Percentiles rank a stretch among this genome's conserved stretches.
These are phyloP conservation scores for Verticillium nonalfalfae DNA, from an alignment of 2,329 filamentous ascomycete species.

Conservation along the genomic window DNA sequence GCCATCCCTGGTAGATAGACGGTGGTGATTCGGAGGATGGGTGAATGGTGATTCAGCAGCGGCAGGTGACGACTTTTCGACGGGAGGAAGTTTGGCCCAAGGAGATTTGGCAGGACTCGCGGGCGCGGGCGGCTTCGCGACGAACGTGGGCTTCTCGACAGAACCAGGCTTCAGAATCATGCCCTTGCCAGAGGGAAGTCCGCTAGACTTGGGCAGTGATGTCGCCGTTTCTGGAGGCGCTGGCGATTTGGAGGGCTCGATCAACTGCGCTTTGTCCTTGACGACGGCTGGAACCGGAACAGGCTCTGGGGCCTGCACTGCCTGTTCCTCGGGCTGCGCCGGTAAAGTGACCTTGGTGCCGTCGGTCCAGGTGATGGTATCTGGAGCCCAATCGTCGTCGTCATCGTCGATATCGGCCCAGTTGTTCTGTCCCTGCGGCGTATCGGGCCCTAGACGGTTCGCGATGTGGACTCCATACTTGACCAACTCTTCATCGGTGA, in stretches of 20 bases:
- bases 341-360: constrained; percentile 76
- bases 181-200: constrained; percentile 49
- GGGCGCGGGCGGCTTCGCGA: constrained; percentile 62
- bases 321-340: constrained; percentile 45
- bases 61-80: constrained; percentile 72
- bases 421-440: constrained; percentile 68
- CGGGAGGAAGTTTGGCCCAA: constrained; percentile 80
- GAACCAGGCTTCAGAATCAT: constrained; percentile 58
- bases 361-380: constrained; percentile 83
- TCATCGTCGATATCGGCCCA: constrained; percentile 91
- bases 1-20: constrained; percentile 7
- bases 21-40: constrained; percentile 17
- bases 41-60: constrained; percentile 46
- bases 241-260: constrained; percentile 17
- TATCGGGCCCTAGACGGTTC: constrained; percentile 69
- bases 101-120: constrained; percentile 78
- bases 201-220: constrained; percentile 35
- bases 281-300: constrained; percentile 21
- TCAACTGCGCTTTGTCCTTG: constrained; percentile 37
- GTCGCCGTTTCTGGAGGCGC: constrained; percentile 23
- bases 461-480: constrained; percentile 84
- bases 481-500: constrained; percentile 81
- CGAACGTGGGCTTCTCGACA: constrained; percentile 64
- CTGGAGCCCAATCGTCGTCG: constrained; percentile 80
- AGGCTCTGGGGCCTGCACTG: constrained; percentile 18